These are phyloP conservation scores for Pseudogymnoascus sp. DNA, from an alignment of 2,329 filamentous ascomycete genomes.

Conservation along the genomic window DNA sequence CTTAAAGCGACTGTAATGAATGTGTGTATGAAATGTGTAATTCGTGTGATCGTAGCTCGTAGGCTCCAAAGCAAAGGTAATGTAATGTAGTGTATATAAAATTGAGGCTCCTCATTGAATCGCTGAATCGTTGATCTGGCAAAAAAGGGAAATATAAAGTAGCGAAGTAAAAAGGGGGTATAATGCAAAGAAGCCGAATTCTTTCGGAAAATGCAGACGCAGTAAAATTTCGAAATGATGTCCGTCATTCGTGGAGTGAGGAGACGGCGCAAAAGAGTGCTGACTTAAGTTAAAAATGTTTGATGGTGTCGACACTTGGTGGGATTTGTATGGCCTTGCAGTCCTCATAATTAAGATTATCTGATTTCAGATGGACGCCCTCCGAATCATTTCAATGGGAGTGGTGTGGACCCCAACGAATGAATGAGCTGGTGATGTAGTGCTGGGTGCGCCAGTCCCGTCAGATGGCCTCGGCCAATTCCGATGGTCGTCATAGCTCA, in stretches of 20 bases:
- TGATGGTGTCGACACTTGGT: neutral
- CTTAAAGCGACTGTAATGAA: neutral
- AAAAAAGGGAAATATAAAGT: neutral
- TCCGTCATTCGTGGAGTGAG: neutral
- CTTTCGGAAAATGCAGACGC: neutral
- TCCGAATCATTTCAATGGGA: neutral
- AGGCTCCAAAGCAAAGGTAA: neutral
- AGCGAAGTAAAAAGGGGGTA: neutral
- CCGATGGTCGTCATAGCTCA: neutral
- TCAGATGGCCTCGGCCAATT: neutral
- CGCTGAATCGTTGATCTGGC: neutral
- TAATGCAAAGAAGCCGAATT: neutral
- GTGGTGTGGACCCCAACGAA: neutral
- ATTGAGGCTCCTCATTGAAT: neutral
- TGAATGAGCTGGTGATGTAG: neutral
- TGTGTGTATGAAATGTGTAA: constrained; percentile 3
- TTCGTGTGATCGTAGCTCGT: neutral
- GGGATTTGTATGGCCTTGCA: neutral
- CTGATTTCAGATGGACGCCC: neutral
- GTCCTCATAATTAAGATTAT: neutral
- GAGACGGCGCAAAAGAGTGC: neutral
- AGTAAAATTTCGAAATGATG: neutral
- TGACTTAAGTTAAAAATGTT: neutral
- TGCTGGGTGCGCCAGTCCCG: neutral
- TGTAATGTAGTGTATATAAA: constrained; percentile 4